These are phyloP conservation scores for Colletotrichum destructivum DNA, from an alignment of 2,329 filamentous ascomycete species.

Conservation along the genomic window DNA sequence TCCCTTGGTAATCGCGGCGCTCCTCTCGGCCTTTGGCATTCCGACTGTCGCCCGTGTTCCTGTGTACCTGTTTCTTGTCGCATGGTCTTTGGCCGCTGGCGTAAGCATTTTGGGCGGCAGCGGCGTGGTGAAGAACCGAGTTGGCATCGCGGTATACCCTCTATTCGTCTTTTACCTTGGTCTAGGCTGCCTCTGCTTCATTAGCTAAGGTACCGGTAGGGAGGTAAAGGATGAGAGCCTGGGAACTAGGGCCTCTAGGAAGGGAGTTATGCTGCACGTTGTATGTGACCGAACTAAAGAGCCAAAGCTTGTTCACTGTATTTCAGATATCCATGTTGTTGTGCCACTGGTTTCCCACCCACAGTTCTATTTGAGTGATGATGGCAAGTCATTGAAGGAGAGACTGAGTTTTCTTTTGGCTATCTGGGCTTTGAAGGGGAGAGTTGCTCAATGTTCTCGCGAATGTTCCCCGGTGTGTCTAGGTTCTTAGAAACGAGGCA, in stretches of 20 bases:
- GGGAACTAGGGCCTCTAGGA: not conserved
- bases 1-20: slow-evolving; percentile 91
- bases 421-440: not conserved
- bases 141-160: slow-evolving; percentile 94
- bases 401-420: slow-evolving; percentile 1
- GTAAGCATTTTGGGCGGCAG: slow-evolving; percentile 97
- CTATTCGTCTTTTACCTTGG: slow-evolving; percentile 96
- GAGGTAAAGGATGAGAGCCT: not conserved
- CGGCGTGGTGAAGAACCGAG: slow-evolving; percentile 94
- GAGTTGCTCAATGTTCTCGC: not conserved
- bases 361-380: not conserved
- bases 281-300: not conserved
- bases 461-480: not conserved
- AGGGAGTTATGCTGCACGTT: slow-evolving; percentile 7
- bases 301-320: slow-evolving; percentile 22
- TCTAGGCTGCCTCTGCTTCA: slow-evolving; percentile 95
- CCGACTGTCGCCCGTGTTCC: slow-evolving; percentile 88
- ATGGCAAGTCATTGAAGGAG: slow-evolving; percentile 12
- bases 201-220: slow-evolving; percentile 74
- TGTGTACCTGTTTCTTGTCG: slow-evolving; percentile 88
- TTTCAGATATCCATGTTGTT: slow-evolving; percentile 30
- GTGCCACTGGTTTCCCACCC: slow-evolving; percentile 1
- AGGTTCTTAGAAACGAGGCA: not conserved
- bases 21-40: slow-evolving; percentile 87
- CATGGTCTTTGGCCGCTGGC: slow-evolving; percentile 94